These are phyloP conservation scores for Xerocomus potaroensis DNA, from an alignment of 768 basidiomycete species.

Conservation along the genomic window DNA sequence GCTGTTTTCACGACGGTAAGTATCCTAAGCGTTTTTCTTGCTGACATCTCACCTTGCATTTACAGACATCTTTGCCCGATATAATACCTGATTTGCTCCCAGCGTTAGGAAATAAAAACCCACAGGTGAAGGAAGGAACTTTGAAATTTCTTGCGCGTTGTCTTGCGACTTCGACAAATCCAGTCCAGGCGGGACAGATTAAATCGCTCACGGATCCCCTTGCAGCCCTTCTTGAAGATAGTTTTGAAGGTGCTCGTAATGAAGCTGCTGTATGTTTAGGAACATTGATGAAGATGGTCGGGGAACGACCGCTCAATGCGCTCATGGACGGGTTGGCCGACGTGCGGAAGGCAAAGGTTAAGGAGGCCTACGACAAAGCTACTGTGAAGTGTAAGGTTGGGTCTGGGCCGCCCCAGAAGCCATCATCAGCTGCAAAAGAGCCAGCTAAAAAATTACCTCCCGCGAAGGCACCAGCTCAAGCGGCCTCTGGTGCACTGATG, in stretches of 20 bases:
- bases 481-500: constrained; percentile 13
- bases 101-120: constrained; percentile 85
- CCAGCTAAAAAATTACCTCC: constrained; percentile 35
- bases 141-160: constrained; percentile 82
- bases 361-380: constrained; percentile 88
- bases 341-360: constrained; percentile 86
- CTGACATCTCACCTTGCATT: constrained; percentile 3
- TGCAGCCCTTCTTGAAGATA: constrained; percentile 76
- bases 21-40: constrained; percentile 10
- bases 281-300: constrained; percentile 93
- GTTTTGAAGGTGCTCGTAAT: constrained; percentile 81
- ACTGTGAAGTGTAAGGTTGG: constrained; percentile 85
- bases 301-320: constrained; percentile 86
- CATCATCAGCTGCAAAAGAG: constrained; percentile 29
- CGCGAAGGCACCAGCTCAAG: constrained; percentile 27
- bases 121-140: constrained; percentile 92
- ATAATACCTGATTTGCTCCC: constrained; percentile 78
- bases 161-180: constrained; percentile 62
- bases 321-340: constrained; percentile 83
- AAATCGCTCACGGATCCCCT: constrained; percentile 79
- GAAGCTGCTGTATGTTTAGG: constrained; percentile 89
- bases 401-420: constrained; percentile 45
- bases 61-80: constrained; percentile 73
- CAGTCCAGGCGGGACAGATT: constrained; percentile 71
- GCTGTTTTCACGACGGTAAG: constrained; percentile 81